A percentile compares a stretch with the other conserved stretches of the same genome.
phyloP scores from a whole-genome alignment of 208 protist species.

The Wallacemonas sp. region DNA sequence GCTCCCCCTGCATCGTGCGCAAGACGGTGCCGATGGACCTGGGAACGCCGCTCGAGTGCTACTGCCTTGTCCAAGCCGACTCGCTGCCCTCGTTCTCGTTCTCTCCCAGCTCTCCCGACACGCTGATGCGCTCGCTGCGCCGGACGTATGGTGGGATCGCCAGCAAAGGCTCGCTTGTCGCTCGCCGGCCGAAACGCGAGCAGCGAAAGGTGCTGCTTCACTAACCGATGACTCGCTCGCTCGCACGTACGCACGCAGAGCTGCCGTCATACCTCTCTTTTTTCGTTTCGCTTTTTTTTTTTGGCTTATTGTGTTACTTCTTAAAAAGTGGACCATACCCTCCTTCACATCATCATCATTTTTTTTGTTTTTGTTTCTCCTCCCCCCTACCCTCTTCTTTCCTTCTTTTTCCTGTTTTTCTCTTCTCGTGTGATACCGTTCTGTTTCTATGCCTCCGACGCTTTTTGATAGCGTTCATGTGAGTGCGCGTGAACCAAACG shows the following conservation, averaged over 20 bases:
- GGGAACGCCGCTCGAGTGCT: constrained; percentile 64
- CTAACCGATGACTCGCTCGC: neutral
- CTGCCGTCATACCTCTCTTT: neutral
- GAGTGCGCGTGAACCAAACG: no score
- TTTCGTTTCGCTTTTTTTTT: no score
- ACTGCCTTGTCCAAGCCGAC: constrained; percentile 51
- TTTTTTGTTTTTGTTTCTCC: constrained; percentile 21
- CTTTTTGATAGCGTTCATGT: no score
- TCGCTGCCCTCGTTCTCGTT: neutral
- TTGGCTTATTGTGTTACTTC: no score
- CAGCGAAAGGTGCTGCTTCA: constrained; percentile 8
- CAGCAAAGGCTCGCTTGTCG: neutral
- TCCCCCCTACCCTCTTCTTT: neutral
- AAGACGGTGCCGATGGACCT: constrained; percentile 66
- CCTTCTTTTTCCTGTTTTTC: no score
- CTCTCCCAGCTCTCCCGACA: neutral
- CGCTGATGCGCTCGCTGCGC: constrained; percentile 11
- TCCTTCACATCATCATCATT: neutral
- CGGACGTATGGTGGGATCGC: neutral
- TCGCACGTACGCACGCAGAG: no score
- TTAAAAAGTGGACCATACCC: neutral
- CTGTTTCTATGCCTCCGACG: no score
- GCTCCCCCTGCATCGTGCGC: constrained; percentile 34
- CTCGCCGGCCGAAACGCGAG: neutral
- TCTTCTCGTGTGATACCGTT: no score